Conservation (phyloP, 192 early-diverging fungal species). For the Powellomyces hirtus region DNA sequence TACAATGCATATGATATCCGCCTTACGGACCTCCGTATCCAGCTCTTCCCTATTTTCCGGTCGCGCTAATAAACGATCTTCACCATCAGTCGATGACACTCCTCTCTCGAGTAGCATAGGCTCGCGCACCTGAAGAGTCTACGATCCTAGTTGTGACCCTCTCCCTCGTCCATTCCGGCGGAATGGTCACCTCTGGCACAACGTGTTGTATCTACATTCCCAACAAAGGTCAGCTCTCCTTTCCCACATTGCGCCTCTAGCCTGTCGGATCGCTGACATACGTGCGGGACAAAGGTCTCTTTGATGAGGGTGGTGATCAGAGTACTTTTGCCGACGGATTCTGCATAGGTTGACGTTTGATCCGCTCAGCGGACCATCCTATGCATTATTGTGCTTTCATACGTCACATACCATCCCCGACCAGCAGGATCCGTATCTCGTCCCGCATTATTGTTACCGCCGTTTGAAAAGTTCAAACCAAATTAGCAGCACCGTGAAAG, state of each 20-base stretch:
- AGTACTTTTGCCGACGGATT: slow-evolving; percentile 94
- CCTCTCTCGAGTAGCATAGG: too few relatives aligned
- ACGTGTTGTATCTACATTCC: slow-evolving; percentile 83
- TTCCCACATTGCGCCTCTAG: neutral
- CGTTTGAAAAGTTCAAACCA: too few relatives aligned
- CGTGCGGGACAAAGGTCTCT: slow-evolving; percentile 91
- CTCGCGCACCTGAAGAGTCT: slow-evolving; percentile 82
- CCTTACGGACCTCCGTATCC: slow-evolving; percentile 91
- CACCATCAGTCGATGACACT: too few relatives aligned
- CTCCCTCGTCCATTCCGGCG: slow-evolving; percentile 95
- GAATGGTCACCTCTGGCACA: slow-evolving; percentile 99
- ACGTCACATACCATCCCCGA: slow-evolving; percentile 74
- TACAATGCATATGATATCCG: slow-evolving; percentile 97
- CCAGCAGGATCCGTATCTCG: slow-evolving; percentile 82
- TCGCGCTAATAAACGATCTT: slow-evolving; percentile 51
- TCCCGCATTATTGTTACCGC: slow-evolving; percentile 26
- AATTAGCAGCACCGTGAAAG: too few relatives aligned
- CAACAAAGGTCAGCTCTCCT: neutral
- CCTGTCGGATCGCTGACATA: slow-evolving; percentile 35
- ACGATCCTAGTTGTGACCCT: slow-evolving; percentile 97
- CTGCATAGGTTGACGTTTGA: slow-evolving; percentile 16
- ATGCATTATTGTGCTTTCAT: neutral
- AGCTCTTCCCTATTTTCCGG: slow-evolving; percentile 85
- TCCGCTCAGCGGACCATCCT: neutral
- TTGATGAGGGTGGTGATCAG: slow-evolving; percentile 96